Evolutionary conservation across 805 yeast species (phyloP).

Genomic region (Barnettozyma populi): DNA sequence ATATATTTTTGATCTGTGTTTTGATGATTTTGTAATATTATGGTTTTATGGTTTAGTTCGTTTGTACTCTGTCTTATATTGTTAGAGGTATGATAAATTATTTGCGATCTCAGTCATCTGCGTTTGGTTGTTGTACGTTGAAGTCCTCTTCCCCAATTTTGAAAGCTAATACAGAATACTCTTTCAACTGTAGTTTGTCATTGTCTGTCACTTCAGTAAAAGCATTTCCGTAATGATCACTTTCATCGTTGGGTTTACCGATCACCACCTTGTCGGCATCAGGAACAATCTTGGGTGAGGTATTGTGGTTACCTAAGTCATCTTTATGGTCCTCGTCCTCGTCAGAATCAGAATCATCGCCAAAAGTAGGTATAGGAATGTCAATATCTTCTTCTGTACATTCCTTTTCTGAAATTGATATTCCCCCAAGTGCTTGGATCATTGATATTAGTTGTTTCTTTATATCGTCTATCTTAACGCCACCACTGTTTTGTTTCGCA

Average conservation of each 20-base stretch:
- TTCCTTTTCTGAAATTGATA: constrained; percentile 14
- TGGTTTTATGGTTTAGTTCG: constrained; percentile 1
- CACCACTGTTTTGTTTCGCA: constrained; percentile 11
- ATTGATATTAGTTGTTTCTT: constrained; percentile 30
- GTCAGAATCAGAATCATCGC: constrained; percentile 26
- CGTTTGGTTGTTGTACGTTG: constrained; percentile 14
- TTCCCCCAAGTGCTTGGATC: constrained; percentile 46
- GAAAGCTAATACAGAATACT: constrained; percentile 18
- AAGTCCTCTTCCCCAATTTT: constrained; percentile 17
- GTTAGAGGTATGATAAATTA: too few relatives aligned
- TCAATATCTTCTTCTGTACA: constrained; percentile 26
- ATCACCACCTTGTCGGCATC: constrained; percentile 11
- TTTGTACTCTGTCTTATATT: background rate
- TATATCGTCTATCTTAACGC: constrained; percentile 20
- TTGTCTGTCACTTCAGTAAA: constrained; percentile 17
- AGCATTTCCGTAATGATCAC: constrained; percentile 16
- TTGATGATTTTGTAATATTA: constrained; percentile 1
- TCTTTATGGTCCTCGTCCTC: constrained; percentile 19
- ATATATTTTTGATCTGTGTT: constrained; percentile 6
- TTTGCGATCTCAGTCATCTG: constrained; percentile 10
- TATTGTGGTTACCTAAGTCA: constrained; percentile 4
- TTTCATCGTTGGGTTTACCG: constrained; percentile 18
- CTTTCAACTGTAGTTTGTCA: constrained; percentile 9
- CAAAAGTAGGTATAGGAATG: constrained; percentile 36
- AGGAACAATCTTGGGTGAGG: constrained; percentile 11